Evolutionary conservation across 192 early-diverging fungal species (phyloP).

Genomic region (Backusella australiensis): DNA sequence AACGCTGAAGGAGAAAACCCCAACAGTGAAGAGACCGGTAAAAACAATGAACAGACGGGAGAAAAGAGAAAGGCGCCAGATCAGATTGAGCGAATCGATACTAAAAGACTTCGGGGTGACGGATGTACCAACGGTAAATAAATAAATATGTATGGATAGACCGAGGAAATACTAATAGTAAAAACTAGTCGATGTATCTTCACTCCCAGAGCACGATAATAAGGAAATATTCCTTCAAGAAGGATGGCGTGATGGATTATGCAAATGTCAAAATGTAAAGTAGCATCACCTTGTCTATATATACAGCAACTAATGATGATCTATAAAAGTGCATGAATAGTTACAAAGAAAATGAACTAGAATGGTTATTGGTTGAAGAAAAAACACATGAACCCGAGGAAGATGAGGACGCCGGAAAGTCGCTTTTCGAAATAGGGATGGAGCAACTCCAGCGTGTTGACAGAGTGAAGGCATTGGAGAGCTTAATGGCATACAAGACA

Average conservation of each 20-base stretch:
- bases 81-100: neutral
- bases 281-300: neutral
- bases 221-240: slow-evolving; percentile 68
- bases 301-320: neutral
- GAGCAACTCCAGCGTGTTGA: slow-evolving; percentile 70
- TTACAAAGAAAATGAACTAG: slow-evolving; percentile 44
- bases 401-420: slow-evolving; percentile 67
- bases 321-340: slow-evolving; percentile 42
- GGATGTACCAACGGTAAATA: slow-evolving; percentile 3
- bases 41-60: neutral
- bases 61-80: slow-evolving; percentile 9
- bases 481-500: slow-evolving; percentile 70
- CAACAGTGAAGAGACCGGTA: too few relatives aligned
- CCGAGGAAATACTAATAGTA: neutral
- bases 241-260: slow-evolving; percentile 74
- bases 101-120: neutral
- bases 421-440: slow-evolving; percentile 78
- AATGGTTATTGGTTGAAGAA: slow-evolving; percentile 62
- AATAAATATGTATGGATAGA: neutral
- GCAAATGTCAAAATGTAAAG: slow-evolving; percentile 57
- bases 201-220: slow-evolving; percentile 35
- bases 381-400: slow-evolving; percentile 73
- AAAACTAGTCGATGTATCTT: neutral
- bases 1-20: neutral
- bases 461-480: slow-evolving; percentile 70